Evolutionary conservation across 2,329 filamentous ascomycete genomes (phyloP).

Genomic region (Fusarium tuaranense): DNA sequence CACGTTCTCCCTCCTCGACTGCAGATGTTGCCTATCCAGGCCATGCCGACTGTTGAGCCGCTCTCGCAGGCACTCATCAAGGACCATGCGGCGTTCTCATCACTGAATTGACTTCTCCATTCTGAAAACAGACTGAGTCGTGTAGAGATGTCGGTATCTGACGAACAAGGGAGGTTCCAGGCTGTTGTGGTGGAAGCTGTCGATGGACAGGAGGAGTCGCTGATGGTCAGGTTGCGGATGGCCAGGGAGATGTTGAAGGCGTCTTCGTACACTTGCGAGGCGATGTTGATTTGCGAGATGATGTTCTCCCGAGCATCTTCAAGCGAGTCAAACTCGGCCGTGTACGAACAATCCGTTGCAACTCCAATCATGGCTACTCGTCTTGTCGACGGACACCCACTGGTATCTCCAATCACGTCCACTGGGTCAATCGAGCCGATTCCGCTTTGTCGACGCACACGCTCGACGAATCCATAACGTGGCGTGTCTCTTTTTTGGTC

Average conservation of each 20-base stretch:
- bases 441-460: conserved; percentile 1
- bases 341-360: conserved; percentile 89
- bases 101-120: conserved; percentile 76
- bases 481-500: neutral
- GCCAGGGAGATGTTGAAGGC: conserved; percentile 92
- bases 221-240: conserved; percentile 82
- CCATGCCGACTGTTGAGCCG: conserved; percentile 82
- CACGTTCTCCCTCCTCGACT: conserved; percentile 56
- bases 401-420: conserved; percentile 73
- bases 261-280: conserved; percentile 83
- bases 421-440: conserved; percentile 1
- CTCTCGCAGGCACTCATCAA: conserved; percentile 81
- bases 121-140: conserved; percentile 84
- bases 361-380: conserved; percentile 92
- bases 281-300: conserved; percentile 84
- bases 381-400: conserved; percentile 81
- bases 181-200: conserved; percentile 68
- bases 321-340: conserved; percentile 72
- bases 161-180: conserved; percentile 82
- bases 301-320: conserved; percentile 75
- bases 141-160: conserved; percentile 70
- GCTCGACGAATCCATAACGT: neutral
- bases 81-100: conserved; percentile 90
- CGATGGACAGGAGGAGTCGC: conserved; percentile 75
- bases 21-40: conserved; percentile 88